Evolutionary conservation across 1,284 basidiomycete genomes (phyloP).

Genomic region (Termitomyces sp.): DNA sequence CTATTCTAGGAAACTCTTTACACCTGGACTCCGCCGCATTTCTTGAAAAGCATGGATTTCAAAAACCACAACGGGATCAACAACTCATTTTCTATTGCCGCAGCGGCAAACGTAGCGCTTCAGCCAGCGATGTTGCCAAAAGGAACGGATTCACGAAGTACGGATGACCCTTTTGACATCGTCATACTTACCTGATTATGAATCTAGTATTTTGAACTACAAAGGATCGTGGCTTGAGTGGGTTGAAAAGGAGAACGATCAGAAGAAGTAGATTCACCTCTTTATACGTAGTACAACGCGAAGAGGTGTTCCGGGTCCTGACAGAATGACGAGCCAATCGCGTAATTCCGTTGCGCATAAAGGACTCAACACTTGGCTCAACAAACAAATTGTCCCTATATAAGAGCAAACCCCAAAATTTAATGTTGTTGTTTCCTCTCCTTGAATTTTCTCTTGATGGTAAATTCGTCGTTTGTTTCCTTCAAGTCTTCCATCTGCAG

Average conservation of each 20-base stretch:
- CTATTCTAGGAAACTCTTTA: conserved; percentile 70
- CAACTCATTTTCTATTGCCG: conserved; percentile 94
- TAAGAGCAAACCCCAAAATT: conserved; percentile 8
- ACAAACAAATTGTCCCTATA: conserved; percentile 9
- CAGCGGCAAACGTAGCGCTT: conserved; percentile 81
- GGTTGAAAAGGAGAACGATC: conserved; percentile 60
- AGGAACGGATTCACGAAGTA: conserved; percentile 84
- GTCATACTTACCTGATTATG: background rate
- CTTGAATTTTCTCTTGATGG: background rate
- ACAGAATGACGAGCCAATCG: conserved; percentile 30
- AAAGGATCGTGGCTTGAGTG: conserved; percentile 93
- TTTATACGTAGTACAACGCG: too few relatives aligned
- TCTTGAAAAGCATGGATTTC: conserved; percentile 73
- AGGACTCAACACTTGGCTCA: conserved; percentile 28
- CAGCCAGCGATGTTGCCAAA: conserved; percentile 81
- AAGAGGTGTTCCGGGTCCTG: conserved; percentile 24
- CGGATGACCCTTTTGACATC: conserved; percentile 22
- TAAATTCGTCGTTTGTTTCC: background rate
- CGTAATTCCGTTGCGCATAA: conserved; percentile 38
- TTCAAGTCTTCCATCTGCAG: background rate
- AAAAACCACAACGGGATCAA: conserved; percentile 74
- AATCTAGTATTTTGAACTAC: conserved; percentile 74
- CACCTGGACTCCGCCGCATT: conserved; percentile 58
- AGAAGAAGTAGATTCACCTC: conserved; percentile 18
- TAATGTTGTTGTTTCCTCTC: conserved; percentile 4